Conservation (phyloP, 345 rosid species). For the Aethionema arabicum region DNA sequence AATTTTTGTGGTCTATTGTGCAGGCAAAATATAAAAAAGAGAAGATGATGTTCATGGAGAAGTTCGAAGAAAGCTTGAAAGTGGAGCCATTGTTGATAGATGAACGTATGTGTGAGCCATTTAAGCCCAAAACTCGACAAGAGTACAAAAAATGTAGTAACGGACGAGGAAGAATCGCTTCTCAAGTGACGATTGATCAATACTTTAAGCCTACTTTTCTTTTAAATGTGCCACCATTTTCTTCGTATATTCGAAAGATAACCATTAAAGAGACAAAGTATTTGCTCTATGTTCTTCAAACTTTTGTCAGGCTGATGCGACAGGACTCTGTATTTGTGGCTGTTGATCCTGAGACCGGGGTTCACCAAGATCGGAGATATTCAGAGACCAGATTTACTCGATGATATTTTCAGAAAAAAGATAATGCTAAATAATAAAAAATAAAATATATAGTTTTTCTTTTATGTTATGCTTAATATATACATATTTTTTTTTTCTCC, state of each 20-base stretch:
- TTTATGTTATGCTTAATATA: no score
- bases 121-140: constrained; percentile 57
- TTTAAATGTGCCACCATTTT: constrained; percentile 73
- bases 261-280: constrained; percentile 62
- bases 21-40: constrained; percentile 71
- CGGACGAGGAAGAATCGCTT: constrained; percentile 71
- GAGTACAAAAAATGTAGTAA: constrained; percentile 64
- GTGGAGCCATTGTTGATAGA: constrained; percentile 69
- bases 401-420: no score
- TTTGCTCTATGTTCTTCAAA: constrained; percentile 51
- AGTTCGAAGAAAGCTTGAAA: constrained; percentile 69
- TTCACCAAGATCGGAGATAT: no score
- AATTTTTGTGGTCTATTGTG: constrained; percentile 1
- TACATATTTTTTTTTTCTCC: no score
- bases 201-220: constrained; percentile 60
- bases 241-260: constrained; percentile 72
- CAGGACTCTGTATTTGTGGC: neutral
- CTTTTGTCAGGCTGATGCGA: neutral
- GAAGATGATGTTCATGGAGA: constrained; percentile 64
- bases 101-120: constrained; percentile 55
- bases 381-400: no score
- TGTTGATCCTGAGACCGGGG: no score
- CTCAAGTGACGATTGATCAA: constrained; percentile 63
- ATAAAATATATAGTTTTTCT: no score
- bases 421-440: no score